A percentile compares a stretch with the other conserved stretches of the same genome.
Conservation (phyloP, 805 yeast species). For the Grigorovia humatica region DNA sequence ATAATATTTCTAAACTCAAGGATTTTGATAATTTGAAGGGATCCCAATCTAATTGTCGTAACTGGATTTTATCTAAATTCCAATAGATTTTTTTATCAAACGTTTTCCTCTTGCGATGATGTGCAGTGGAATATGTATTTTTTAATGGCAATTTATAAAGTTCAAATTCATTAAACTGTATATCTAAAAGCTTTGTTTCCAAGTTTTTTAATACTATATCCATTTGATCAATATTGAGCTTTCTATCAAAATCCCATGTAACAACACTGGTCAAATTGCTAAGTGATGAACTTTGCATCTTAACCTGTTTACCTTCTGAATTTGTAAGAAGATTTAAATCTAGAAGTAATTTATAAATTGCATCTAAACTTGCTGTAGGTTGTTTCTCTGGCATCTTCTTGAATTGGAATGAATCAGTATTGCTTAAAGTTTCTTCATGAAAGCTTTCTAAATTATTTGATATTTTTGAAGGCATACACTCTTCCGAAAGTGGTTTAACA, state of each 20-base stretch:
- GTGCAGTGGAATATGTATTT: background rate
- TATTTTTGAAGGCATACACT: background rate
- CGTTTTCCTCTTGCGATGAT: background rate
- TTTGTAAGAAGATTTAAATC: background rate
- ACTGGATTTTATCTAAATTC: constrained; percentile 9
- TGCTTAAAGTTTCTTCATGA: background rate
- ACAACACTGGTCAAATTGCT: background rate
- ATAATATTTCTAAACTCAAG: background rate
- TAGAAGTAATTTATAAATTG: background rate
- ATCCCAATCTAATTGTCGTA: constrained; percentile 14
- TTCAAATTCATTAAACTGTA: constrained; percentile 12
- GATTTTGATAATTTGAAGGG: constrained; percentile 5
- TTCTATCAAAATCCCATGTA: background rate
- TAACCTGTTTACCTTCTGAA: background rate
- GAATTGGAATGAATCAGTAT: background rate
- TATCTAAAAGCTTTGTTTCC: constrained; percentile 8
- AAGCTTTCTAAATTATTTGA: background rate
- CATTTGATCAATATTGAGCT: background rate
- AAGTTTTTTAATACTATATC: constrained; percentile 1
- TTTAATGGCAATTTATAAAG: constrained; percentile 8
- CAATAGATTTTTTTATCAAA: constrained; percentile 5
- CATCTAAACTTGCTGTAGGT: background rate
- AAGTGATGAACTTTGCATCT: background rate
- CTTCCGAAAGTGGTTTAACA: background rate
- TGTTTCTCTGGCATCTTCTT: background rate